Evolutionary conservation across 257 asterid genomes (phyloP).

Genomic region (Ilex asprella): DNA sequence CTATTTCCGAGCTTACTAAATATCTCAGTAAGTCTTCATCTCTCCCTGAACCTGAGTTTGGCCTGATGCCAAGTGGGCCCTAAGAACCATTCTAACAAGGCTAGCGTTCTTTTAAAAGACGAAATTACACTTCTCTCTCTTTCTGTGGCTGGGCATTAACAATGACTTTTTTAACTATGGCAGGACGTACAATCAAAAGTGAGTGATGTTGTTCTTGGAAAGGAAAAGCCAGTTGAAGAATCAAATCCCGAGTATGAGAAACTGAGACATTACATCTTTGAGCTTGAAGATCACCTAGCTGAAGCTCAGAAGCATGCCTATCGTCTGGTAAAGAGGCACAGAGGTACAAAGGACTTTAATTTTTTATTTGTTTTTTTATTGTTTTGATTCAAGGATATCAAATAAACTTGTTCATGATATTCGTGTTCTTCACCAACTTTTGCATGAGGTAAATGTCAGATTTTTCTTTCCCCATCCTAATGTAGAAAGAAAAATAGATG

Average conservation of each 20-base stretch:
- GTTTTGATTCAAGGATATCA: neutral
- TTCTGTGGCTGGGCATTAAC: neutral
- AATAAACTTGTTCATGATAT: slow-evolving; percentile 46
- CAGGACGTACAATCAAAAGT: slow-evolving; percentile 95
- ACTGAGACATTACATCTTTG: slow-evolving; percentile 76
- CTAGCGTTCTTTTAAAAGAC: too few relatives aligned
- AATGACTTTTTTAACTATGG: slow-evolving; percentile 14
- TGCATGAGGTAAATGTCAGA: neutral
- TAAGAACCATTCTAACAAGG: too few relatives aligned
- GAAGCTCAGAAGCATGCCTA: slow-evolving; percentile 98
- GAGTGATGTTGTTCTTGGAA: slow-evolving; percentile 96
- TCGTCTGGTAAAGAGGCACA: slow-evolving; percentile 95
- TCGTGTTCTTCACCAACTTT: neutral
- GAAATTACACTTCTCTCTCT: too few relatives aligned
- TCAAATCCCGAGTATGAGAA: slow-evolving; percentile 85
- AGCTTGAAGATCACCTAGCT: slow-evolving; percentile 91
- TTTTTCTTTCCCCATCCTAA: neutral
- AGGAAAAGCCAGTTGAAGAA: slow-evolving; percentile 97
- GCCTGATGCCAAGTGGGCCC: too few relatives aligned
- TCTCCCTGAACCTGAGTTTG: too few relatives aligned
- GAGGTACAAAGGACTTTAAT: slow-evolving; percentile 38
- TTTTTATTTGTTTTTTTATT: neutral
- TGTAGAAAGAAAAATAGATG: neutral
- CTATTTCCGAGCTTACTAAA: too few relatives aligned
- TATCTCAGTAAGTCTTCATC: too few relatives aligned